Percentiles rank a stretch among this genome's conserved stretches.
phyloP scores from a whole-genome alignment of 306 rosid genomes.

The Lathyrus tuberosus region DNA sequence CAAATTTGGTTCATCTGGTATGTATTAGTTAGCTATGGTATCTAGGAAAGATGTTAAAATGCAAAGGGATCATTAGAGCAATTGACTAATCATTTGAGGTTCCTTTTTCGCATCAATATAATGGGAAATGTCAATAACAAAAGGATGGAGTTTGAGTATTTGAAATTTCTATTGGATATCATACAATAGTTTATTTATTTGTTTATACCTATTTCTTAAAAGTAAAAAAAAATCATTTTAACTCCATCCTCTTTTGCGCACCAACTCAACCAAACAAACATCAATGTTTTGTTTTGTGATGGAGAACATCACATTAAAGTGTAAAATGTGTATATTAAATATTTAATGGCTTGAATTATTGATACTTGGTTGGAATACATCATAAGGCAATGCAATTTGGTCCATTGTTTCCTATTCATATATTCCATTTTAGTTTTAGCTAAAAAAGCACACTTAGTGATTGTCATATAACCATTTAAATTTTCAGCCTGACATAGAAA shows the following conservation, averaged over 20 bases:
- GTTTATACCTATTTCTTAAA: neutral
- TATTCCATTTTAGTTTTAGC: slow-evolving; percentile 22
- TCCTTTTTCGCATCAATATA: slow-evolving; percentile 6
- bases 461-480: too few species aligned
- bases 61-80: slow-evolving; percentile 12
- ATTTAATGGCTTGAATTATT: too few species aligned
- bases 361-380: slow-evolving; percentile 24
- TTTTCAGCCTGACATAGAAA: too few species aligned
- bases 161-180: slow-evolving; percentile 8
- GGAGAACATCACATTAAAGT: too few species aligned
- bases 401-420: neutral
- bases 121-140: neutral
- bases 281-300: too few species aligned
- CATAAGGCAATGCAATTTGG: neutral
- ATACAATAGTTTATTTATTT: slow-evolving; percentile 10
- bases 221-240: too few species aligned
- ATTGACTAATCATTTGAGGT: slow-evolving; percentile 17
- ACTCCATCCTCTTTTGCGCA: too few species aligned
- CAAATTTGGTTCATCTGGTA: too few species aligned
- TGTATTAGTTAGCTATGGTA: slow-evolving; percentile 14
- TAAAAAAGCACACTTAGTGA: too few species aligned
- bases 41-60: slow-evolving; percentile 21
- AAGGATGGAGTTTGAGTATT: slow-evolving; percentile 19
- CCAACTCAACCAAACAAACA: too few species aligned
- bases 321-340: too few species aligned